phyloP scores from a whole-genome alignment of 2,329 filamentous ascomycete species.

The Didymosphaeria variabile region DNA sequence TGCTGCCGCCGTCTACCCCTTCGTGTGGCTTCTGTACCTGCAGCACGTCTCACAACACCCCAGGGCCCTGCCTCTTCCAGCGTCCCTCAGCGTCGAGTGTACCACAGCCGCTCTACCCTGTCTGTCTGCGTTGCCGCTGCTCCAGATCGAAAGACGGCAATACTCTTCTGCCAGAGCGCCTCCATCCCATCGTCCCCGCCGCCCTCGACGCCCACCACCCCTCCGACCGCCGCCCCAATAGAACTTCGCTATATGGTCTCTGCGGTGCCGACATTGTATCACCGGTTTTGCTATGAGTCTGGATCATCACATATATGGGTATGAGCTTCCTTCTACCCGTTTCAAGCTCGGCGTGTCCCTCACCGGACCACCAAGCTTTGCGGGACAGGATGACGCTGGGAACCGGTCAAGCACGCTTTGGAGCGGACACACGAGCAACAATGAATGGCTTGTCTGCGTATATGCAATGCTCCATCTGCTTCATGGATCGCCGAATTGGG shows the following conservation, averaged over 20 bases:
- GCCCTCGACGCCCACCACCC: constrained; percentile 25
- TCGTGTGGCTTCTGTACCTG: constrained; percentile 23
- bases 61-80: constrained; percentile 32
- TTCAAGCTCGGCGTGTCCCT: constrained; percentile 26
- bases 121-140: constrained; percentile 30
- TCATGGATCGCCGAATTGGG: constrained; percentile 28
- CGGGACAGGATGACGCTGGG: constrained; percentile 20
- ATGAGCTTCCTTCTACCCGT: constrained; percentile 37
- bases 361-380: constrained; percentile 15
- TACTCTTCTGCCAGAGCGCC: constrained; percentile 34
- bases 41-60: constrained; percentile 23
- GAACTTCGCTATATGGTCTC: constrained; percentile 42
- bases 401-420: constrained; percentile 25
- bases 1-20: constrained; percentile 30
- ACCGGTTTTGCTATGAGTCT: constrained; percentile 52
- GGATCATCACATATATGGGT: constrained; percentile 54
- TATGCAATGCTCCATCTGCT: constrained; percentile 25
- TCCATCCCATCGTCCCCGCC: constrained; percentile 18
- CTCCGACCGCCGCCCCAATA: constrained; percentile 29
- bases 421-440: background rate
- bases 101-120: constrained; percentile 38
- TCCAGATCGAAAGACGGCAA: constrained; percentile 27
- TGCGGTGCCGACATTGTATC: constrained; percentile 35
- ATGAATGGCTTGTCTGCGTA: constrained; percentile 37
- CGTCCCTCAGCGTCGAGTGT: constrained; percentile 34